Evolutionary conservation across 306 rosid species (phyloP).

Genomic region (Mucuna pruriens): DNA sequence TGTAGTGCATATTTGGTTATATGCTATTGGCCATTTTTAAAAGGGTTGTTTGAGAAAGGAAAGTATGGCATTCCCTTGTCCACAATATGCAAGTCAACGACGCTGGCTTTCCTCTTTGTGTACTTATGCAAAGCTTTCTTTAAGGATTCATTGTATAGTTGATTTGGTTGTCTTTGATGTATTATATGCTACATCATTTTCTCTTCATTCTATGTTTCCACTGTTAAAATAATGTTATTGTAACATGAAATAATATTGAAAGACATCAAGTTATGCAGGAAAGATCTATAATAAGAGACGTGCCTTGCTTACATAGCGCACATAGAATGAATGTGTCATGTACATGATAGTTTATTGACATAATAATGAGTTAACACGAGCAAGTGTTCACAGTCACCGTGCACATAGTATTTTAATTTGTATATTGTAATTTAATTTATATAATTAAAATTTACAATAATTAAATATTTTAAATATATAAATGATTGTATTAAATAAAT

Average conservation of each 20-base stretch:
- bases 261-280: neutral
- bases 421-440: too few relatives aligned
- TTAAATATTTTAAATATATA: too few relatives aligned
- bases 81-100: constrained; percentile 51
- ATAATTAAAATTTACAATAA: too few relatives aligned
- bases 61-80: constrained; percentile 65
- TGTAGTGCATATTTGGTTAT: constrained; percentile 52
- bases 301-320: too few relatives aligned
- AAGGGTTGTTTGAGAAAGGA: constrained; percentile 63
- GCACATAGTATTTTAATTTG: too few relatives aligned
- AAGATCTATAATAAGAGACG: neutral
- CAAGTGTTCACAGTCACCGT: too few relatives aligned
- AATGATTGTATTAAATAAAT: too few relatives aligned
- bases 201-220: neutral
- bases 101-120: constrained; percentile 53
- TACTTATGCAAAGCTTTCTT: constrained; percentile 8
- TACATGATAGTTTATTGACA: too few relatives aligned
- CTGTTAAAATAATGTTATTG: neutral
- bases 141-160: neutral
- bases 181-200: neutral
- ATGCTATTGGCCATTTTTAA: constrained; percentile 62
- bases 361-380: too few relatives aligned
- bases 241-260: neutral
- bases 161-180: neutral
- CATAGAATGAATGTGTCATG: too few relatives aligned